Evolutionary conservation across 164 flowering plant species (phyloP).

Genomic region (Vitis cinerea): DNA sequence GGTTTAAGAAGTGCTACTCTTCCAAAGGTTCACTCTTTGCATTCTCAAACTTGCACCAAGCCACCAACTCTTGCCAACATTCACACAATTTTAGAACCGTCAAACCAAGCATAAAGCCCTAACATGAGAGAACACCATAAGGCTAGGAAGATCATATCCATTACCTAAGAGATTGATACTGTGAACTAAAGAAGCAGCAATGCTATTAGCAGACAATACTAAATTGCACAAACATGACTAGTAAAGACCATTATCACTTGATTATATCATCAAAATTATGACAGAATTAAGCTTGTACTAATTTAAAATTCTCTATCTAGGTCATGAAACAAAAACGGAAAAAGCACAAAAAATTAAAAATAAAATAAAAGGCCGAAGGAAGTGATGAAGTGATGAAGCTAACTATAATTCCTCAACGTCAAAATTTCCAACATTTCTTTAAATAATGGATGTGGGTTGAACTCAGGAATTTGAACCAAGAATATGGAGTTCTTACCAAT

Average conservation of each 20-base stretch:
- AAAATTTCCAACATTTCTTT: conserved; percentile 21
- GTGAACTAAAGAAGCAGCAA: too few relatives aligned
- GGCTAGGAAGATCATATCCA: too few relatives aligned
- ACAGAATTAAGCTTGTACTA: background rate
- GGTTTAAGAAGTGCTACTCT: too few relatives aligned
- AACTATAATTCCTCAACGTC: conserved; percentile 11
- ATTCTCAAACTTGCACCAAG: too few relatives aligned
- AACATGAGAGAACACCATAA: too few relatives aligned
- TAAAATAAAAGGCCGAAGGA: background rate
- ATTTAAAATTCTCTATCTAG: background rate
- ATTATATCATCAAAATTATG: background rate
- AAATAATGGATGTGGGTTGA: background rate
- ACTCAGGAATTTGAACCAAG: conserved; percentile 1
- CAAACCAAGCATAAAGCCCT: too few relatives aligned
- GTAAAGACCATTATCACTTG: background rate
- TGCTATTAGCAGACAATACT: too few relatives aligned
- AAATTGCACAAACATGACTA: too few relatives aligned
- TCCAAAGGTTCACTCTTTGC: too few relatives aligned
- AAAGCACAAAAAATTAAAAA: background rate
- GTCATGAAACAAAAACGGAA: background rate
- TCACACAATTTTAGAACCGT: too few relatives aligned
- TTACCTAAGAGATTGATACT: too few relatives aligned
- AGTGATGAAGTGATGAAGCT: background rate
- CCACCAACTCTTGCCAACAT: too few relatives aligned
- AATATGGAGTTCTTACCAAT: conserved; percentile 1